Evolutionary conservation across 1,139 yeast genomes (phyloP).

Genomic region (Pichia kudriavzevii): DNA sequence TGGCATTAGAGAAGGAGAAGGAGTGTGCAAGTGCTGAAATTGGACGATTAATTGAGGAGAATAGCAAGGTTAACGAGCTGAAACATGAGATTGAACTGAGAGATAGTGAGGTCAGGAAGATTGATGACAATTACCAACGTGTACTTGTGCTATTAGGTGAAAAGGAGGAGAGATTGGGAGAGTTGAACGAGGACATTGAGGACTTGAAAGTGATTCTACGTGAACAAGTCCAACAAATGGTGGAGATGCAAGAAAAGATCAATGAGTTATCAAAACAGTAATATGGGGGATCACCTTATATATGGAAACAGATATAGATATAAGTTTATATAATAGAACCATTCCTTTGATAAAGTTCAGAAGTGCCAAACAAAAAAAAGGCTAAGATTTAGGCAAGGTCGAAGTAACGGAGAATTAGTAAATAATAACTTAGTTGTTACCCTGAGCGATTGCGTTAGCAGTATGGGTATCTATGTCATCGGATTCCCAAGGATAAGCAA

Average conservation of each 20-base stretch:
- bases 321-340: too few species aligned
- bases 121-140: constrained; percentile 43
- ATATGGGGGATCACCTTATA: too few species aligned
- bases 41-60: constrained; percentile 47
- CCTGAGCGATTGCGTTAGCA: constrained; percentile 34
- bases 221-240: constrained; percentile 80
- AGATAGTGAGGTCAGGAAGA: constrained; percentile 31
- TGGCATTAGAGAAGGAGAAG: constrained; percentile 47
- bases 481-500: constrained; percentile 66
- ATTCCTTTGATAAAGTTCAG: too few species aligned
- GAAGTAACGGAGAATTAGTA: too few species aligned
- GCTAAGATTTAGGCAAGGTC: too few species aligned
- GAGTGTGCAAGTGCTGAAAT: constrained; percentile 64
- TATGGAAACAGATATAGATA: too few species aligned
- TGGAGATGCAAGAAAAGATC: constrained; percentile 48
- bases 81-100: constrained; percentile 33
- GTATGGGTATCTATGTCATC: constrained; percentile 39
- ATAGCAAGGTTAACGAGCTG: constrained; percentile 37
- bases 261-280: too few species aligned
- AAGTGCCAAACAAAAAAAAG: too few species aligned
- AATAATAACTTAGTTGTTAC: constrained; percentile 31
- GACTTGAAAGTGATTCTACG: constrained; percentile 80
- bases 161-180: constrained; percentile 79
- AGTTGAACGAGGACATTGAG: constrained; percentile 76
- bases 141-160: constrained; percentile 79